These are phyloP conservation scores for Trypanosoma melophagium DNA, from an alignment of 208 protist species.

Conservation along the genomic window DNA sequence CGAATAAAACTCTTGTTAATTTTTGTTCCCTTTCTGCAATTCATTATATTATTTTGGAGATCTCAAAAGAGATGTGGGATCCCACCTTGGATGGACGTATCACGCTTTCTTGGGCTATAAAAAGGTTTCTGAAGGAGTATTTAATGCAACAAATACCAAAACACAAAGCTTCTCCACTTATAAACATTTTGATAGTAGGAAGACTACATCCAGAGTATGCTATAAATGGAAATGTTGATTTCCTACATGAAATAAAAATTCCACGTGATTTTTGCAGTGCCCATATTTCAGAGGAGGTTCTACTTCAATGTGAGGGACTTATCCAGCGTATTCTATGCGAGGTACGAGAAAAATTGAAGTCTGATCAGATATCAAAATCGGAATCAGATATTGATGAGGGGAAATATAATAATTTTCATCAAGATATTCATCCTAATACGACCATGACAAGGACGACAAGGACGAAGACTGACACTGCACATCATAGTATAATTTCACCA, in stretches of 20 bases:
- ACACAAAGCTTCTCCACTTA: slow-evolving; percentile 61
- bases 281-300: slow-evolving; percentile 60
- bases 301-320: slow-evolving; percentile 71
- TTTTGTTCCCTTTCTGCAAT: slow-evolving; percentile 78
- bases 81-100: slow-evolving; percentile 77
- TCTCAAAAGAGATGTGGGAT: slow-evolving; percentile 83
- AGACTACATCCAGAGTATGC: slow-evolving; percentile 50
- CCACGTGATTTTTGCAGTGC: slow-evolving; percentile 39
- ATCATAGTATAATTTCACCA: not conserved
- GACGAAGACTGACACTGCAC: too few species aligned
- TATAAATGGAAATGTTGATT: slow-evolving; percentile 48
- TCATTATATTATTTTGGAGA: slow-evolving; percentile 77
- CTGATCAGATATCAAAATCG: not conserved
- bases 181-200: slow-evolving; percentile 75
- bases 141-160: slow-evolving; percentile 64
- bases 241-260: slow-evolving; percentile 75
- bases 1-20: slow-evolving; percentile 65
- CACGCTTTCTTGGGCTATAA: slow-evolving; percentile 63
- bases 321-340: slow-evolving; percentile 53
- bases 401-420: not conserved
- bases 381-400: not conserved
- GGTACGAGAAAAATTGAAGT: slow-evolving; percentile 20
- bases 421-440: not conserved
- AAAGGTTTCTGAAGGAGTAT: slow-evolving; percentile 74
- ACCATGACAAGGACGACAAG: not conserved